Conservation (phyloP, 805 yeast species). For the Jamesozyma spencerorum region DNA sequence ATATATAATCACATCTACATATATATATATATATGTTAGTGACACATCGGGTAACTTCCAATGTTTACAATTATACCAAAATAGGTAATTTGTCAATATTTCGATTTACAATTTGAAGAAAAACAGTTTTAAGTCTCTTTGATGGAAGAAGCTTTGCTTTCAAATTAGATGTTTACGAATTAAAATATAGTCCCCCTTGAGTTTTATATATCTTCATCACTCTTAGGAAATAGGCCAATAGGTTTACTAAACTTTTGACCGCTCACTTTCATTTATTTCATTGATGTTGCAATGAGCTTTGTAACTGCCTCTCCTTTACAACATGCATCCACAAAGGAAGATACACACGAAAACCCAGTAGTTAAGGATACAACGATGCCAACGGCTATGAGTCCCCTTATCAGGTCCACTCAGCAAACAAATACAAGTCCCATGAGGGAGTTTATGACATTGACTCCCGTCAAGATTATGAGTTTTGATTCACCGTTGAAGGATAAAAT, state of each 20-base stretch:
- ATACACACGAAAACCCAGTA: background rate
- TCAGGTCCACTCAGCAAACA: background rate
- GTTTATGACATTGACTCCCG: constrained; percentile 26
- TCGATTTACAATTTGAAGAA: background rate
- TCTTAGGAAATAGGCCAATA: too few relatives aligned
- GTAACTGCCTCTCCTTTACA: background rate
- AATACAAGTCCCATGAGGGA: constrained; percentile 9
- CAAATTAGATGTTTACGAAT: too few relatives aligned
- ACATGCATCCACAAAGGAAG: background rate
- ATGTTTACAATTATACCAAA: background rate
- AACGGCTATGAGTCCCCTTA: background rate
- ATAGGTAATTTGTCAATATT: constrained; percentile 4
- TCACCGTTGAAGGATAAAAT: constrained; percentile 10
- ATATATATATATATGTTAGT: too few relatives aligned
- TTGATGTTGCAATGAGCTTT: background rate
- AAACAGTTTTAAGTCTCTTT: too few relatives aligned
- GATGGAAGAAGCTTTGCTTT: too few relatives aligned
- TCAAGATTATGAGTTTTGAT: constrained; percentile 14
- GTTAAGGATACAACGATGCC: background rate
- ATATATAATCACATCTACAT: too few relatives aligned
- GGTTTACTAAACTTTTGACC: background rate
- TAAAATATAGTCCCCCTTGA: too few relatives aligned
- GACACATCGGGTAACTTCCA: constrained; percentile 1
- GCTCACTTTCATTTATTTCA: too few relatives aligned
- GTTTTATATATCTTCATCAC: too few relatives aligned